Evolutionary conservation across 352 stramenopile species (phyloP), one percentile per base, ranked within the genome.

Genomic region (Phytophthora tentaculata): DNA sequence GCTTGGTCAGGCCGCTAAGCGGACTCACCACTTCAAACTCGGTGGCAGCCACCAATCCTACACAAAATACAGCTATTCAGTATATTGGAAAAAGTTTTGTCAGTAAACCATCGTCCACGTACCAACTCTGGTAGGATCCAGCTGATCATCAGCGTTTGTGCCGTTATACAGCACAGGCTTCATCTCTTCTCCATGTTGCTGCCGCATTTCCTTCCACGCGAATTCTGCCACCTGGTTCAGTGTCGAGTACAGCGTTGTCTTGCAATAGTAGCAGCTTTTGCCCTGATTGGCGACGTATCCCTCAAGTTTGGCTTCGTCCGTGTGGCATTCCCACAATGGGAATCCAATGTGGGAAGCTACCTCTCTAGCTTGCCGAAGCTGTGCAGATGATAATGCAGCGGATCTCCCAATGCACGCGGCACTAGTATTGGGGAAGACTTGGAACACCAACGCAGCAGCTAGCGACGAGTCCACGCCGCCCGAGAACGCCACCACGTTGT

Each of bases 381-480:
- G 96, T 41, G 89, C 70, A 17, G 72, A 24, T 12, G 96, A 87
- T 39, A 99, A 84, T 0, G 96, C 89, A 5, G 93, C 79, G 28
- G 97, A 99, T 32, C 97, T 79, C 3, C 97, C 97, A 17, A 99
- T 82, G 29, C 97, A 97, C 39, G 96, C 97, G 20, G 89, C 79
- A 12, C 91, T 88, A 19, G 87, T 85, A 17, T 60, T 26, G 0
- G 80, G 77, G 66, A 98, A 98, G 19, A 85, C 83, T 26, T 77
- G 80, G 52, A 94, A 78, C n/a, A 98, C 89, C 39, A 99, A 67
- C 14, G 92, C 93, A 4, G 96, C 94, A 3, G 96, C 89, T 7
- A 99, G 71, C 19, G 92, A 98, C 32, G 96, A 99, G 80, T 99
- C 97, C 6, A 99, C 93, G 17, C 97, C 97, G 35, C 97, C 97